phyloP scores from a whole-genome alignment of 2,329 filamentous ascomycete species.

The Exserohilum rostratum region DNA sequence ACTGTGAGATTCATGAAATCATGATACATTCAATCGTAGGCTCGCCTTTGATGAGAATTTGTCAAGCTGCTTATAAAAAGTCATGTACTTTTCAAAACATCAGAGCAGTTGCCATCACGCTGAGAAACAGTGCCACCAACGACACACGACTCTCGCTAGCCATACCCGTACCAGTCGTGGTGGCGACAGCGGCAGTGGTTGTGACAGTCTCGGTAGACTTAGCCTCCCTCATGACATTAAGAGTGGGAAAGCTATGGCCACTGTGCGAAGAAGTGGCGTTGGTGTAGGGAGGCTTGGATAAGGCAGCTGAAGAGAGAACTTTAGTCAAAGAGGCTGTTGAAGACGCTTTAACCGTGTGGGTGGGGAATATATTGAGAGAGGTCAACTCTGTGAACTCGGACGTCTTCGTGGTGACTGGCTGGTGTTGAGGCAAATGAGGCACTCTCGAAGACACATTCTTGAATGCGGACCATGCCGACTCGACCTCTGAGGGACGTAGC shows the following conservation, averaged over 20 bases:
- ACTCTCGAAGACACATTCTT: neutral
- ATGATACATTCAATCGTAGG: neutral
- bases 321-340: constrained; percentile 1
- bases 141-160: constrained; percentile 9
- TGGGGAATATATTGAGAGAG: neutral
- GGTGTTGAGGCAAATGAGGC: neutral
- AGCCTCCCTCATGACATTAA: constrained; percentile 10
- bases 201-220: neutral
- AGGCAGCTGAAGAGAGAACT: neutral
- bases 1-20: neutral
- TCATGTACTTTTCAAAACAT: constrained; percentile 6
- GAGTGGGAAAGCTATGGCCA: constrained; percentile 12
- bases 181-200: neutral
- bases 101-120: constrained; percentile 9
- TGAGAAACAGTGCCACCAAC: constrained; percentile 9
- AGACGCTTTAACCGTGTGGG: constrained; percentile 3
- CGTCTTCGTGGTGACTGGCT: neutral
- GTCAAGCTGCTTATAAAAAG: no score
- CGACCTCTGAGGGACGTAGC: neutral
- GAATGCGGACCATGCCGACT: neutral
- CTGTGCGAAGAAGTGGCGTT: constrained; percentile 5
- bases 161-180: constrained; percentile 1
- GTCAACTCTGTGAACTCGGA: neutral
- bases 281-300: neutral
- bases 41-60: no score